A percentile compares a stretch with the other conserved stretches of the same genome.
Conservation (phyloP, 768 basidiomycete genomes). For the Leccinum aurantiacum region DNA sequence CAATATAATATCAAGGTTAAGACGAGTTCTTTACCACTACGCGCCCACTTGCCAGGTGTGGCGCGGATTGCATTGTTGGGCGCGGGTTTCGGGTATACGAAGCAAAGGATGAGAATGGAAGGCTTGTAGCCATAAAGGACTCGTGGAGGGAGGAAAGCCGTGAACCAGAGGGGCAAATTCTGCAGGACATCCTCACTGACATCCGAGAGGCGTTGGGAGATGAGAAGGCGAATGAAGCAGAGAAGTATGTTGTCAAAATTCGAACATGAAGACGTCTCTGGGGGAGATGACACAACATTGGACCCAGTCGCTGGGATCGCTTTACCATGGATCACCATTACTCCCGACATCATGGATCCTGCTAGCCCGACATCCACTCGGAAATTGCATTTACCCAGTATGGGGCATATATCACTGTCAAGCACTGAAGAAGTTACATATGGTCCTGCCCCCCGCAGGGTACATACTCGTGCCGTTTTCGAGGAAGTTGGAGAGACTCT, state of each 20-base stretch:
- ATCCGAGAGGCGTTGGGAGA: not conserved
- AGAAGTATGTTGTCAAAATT: not conserved
- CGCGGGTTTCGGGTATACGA: conserved; percentile 3
- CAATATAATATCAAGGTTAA: conserved; percentile 1
- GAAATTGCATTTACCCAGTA: too few species aligned
- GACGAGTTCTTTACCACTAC: not conserved
- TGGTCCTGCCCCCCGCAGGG: not conserved
- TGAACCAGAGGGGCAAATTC: not conserved
- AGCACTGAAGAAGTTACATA: too few species aligned
- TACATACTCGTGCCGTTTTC: not conserved
- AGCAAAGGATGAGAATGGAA: not conserved
- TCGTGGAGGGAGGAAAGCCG: conserved; percentile 4
- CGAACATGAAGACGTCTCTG: not conserved
- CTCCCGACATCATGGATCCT: too few species aligned
- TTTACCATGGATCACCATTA: too few species aligned
- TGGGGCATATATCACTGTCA: too few species aligned
- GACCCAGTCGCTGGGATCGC: too few species aligned
- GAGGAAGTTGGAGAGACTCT: not conserved
- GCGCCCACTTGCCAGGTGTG: not conserved
- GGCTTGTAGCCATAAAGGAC: conserved; percentile 2
- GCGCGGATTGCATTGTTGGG: conserved; percentile 1
- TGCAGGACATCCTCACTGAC: not conserved
- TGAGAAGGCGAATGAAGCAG: not conserved
- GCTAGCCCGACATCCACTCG: too few species aligned
- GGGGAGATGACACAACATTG: too few species aligned